Percentiles rank a stretch among this genome's conserved stretches.
Evolutionary conservation across 1,139 yeast genomes (phyloP).

Genomic region (Tardiomyces blankii): DNA sequence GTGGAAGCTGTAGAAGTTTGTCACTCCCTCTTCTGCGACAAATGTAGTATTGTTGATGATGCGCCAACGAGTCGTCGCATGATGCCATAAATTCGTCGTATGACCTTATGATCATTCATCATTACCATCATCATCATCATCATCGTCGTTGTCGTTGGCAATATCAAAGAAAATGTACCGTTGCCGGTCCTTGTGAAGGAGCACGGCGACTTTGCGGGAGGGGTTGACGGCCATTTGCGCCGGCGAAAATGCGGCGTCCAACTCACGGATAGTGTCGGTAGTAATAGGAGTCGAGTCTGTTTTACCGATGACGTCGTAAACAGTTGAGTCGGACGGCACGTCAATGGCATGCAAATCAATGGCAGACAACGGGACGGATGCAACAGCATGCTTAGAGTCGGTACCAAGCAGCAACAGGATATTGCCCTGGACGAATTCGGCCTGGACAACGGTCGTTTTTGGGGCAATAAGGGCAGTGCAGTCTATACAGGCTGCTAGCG

Average conservation of each 20-base stretch:
- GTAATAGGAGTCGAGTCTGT: not conserved
- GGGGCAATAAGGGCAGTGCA: not conserved
- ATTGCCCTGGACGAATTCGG: constrained; percentile 8
- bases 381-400: no score
- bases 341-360: no score
- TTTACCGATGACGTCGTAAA: not conserved
- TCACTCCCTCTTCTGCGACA: no score
- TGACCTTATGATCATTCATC: no score
- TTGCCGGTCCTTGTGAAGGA: constrained; percentile 11
- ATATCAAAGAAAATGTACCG: constrained; percentile 14
- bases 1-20: no score
- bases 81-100: no score
- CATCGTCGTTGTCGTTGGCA: constrained; percentile 10
- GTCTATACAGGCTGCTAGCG: not conserved
- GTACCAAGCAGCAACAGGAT: not conserved
- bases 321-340: not conserved
- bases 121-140: constrained; percentile 8
- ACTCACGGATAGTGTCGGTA: not conserved
- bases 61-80: no score
- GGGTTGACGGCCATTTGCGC: constrained; percentile 3
- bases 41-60: no score
- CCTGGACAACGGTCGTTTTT: constrained; percentile 4
- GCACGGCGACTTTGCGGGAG: constrained; percentile 13
- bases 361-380: no score
- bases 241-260: not conserved